Conservation (phyloP, 2,329 filamentous ascomycete genomes). For the Cladosporium velox region DNA sequence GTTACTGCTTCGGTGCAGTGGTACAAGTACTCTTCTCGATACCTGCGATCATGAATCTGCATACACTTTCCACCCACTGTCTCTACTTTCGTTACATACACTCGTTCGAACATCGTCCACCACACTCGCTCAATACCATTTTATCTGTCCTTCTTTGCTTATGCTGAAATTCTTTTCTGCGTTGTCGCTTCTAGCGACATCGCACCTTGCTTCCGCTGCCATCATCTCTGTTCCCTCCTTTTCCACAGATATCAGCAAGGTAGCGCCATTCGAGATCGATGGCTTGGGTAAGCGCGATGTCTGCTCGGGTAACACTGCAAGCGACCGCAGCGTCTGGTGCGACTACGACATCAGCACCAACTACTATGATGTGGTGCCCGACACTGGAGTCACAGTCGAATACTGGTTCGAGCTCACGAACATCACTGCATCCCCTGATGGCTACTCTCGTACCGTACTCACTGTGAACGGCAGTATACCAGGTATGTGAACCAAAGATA, state of each 20-base stretch:
- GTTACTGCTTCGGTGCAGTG: neutral
- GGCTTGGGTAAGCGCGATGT: neutral
- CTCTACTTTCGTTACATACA: neutral
- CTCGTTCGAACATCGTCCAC: neutral
- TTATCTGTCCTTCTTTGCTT: neutral
- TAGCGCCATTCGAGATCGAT: conserved; percentile 6
- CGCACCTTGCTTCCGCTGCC: neutral
- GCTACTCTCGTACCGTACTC: conserved; percentile 43
- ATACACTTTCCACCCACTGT: neutral
- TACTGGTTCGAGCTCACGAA: conserved; percentile 50
- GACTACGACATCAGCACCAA: conserved; percentile 40
- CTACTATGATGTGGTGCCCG: conserved; percentile 40
- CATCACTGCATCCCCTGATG: conserved; percentile 49
- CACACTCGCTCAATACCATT: neutral
- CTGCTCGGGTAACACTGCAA: conserved; percentile 37
- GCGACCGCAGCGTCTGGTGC: conserved; percentile 34
- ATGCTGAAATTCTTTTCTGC: neutral
- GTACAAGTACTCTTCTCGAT: neutral
- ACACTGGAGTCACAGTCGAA: conserved; percentile 42
- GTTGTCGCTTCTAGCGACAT: neutral
- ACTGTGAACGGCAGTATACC: conserved; percentile 50
- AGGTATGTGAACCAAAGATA: conserved; percentile 23
- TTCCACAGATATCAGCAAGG: neutral
- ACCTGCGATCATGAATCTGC: neutral
- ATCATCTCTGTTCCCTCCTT: neutral